Evolutionary conservation across 148 eudicot species (phyloP).

Genomic region (Nyssa sinensis): DNA sequence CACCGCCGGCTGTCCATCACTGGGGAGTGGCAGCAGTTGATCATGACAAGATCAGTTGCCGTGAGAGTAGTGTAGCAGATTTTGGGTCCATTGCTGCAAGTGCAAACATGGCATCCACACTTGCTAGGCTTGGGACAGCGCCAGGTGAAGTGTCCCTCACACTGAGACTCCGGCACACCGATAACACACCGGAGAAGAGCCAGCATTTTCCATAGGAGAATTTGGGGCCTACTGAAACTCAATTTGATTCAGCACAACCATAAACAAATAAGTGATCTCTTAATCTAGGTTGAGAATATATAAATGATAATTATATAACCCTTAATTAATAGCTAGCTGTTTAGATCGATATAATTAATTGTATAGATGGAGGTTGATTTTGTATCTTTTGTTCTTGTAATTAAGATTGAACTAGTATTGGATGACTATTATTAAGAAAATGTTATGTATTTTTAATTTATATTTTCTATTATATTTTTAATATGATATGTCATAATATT

Average conservation of each 20-base stretch:
- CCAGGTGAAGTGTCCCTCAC: conserved; percentile 39
- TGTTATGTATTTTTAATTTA: too few species aligned
- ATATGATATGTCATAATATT: too few species aligned
- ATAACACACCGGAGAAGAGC: conserved; percentile 19
- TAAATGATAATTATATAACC: too few species aligned
- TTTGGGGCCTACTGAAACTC: conserved; percentile 23
- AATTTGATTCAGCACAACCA: background rate
- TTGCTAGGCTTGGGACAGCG: conserved; percentile 9
- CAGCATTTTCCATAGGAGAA: conserved; percentile 17
- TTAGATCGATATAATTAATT: too few species aligned
- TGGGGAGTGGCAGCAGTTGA: background rate
- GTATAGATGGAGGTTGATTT: too few species aligned
- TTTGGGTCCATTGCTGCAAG: conserved; percentile 8
- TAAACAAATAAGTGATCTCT: background rate
- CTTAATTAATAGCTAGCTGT: too few species aligned
- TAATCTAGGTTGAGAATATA: too few species aligned
- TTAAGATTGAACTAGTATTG: too few species aligned
- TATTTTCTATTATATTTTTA: too few species aligned
- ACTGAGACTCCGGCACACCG: conserved; percentile 27
- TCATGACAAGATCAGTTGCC: too few species aligned
- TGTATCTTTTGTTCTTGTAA: too few species aligned
- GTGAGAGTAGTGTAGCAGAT: background rate
- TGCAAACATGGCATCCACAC: conserved; percentile 4
- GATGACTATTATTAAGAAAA: too few species aligned
- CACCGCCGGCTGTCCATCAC: background rate